phyloP scores from a whole-genome alignment of 2,329 filamentous ascomycete species.

The Nemania sp. region DNA sequence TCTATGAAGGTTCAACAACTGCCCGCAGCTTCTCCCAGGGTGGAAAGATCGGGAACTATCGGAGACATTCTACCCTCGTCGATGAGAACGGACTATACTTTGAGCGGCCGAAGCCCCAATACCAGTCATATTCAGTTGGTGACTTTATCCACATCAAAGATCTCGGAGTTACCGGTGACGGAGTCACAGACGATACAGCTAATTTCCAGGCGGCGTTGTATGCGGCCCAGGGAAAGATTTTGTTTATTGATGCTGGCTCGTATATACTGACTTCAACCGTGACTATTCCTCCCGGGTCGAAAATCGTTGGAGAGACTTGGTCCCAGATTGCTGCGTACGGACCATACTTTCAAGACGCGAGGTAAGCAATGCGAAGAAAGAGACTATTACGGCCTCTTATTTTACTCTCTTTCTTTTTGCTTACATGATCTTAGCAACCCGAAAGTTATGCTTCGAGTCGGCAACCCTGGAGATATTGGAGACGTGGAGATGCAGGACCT shows the following conservation, averaged over 20 bases:
- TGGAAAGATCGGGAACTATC: no score
- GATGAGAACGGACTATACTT: conserved; percentile 62
- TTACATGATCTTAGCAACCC: conserved; percentile 55
- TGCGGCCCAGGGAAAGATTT: conserved; percentile 59
- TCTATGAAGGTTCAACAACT: no score
- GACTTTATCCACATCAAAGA: conserved; percentile 77
- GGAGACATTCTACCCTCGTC: background rate
- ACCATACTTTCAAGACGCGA: conserved; percentile 60
- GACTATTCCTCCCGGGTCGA: conserved; percentile 60
- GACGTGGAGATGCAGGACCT: conserved; percentile 72
- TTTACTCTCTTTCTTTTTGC: no score
- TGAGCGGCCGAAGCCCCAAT: conserved; percentile 82
- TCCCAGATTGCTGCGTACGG: conserved; percentile 66
- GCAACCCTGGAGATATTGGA: conserved; percentile 66
- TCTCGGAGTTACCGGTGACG: conserved; percentile 78
- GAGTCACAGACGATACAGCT: conserved; percentile 78
- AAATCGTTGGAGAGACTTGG: conserved; percentile 71
- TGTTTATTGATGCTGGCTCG: conserved; percentile 71
- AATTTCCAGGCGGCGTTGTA: conserved; percentile 74
- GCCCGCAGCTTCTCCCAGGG: no score
- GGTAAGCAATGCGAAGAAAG: no score
- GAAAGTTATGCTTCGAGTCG: conserved; percentile 68
- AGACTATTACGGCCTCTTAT: no score
- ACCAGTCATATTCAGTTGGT: conserved; percentile 67
- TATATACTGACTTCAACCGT: conserved; percentile 71